Evolutionary conservation across 2,329 filamentous ascomycete species (phyloP).

Genomic region (Fusarium proliferatum): DNA sequence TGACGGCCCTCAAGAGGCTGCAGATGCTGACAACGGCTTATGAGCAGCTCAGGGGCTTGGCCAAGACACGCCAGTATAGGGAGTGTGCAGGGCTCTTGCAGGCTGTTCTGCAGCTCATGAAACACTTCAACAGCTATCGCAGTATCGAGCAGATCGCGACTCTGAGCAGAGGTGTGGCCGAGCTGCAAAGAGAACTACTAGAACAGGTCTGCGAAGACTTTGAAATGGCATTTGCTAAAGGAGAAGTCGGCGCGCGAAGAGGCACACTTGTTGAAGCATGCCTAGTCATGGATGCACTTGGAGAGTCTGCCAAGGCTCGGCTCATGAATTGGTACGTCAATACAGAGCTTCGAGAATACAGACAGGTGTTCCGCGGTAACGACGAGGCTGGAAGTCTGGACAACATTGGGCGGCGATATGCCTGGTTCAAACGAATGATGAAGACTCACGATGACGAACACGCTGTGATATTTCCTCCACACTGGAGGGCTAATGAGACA

Average conservation of each 20-base stretch:
- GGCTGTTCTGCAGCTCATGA: conserved; percentile 97
- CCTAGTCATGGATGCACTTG: conserved; percentile 92
- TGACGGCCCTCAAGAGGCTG: conserved; percentile 95
- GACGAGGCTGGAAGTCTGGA: conserved; percentile 96
- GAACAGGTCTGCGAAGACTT: conserved; percentile 99
- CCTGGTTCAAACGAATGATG: conserved; percentile 96
- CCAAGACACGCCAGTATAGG: conserved; percentile 88
- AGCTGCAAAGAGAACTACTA: conserved; percentile 89
- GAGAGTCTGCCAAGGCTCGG: conserved; percentile 83
- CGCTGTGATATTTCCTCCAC: conserved; percentile 82
- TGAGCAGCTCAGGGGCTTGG: conserved; percentile 87
- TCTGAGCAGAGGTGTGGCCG: conserved; percentile 90
- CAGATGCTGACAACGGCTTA: conserved; percentile 99
- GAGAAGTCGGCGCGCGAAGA: conserved; percentile 77
- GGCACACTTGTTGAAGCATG: conserved; percentile 86
- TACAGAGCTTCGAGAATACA: conserved; percentile 93
- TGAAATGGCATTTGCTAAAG: conserved; percentile 92
- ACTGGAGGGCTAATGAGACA: conserved; percentile 92
- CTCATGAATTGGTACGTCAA: conserved; percentile 98
- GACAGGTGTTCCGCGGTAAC: conserved; percentile 94
- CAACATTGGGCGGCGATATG: conserved; percentile 94
- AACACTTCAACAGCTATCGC: conserved; percentile 97
- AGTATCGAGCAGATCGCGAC: conserved; percentile 98
- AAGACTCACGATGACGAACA: conserved; percentile 97
- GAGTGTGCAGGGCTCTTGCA: conserved; percentile 95